phyloP scores from a whole-genome alignment of 805 yeast genomes.

The Suhomyces xylopsoci region DNA sequence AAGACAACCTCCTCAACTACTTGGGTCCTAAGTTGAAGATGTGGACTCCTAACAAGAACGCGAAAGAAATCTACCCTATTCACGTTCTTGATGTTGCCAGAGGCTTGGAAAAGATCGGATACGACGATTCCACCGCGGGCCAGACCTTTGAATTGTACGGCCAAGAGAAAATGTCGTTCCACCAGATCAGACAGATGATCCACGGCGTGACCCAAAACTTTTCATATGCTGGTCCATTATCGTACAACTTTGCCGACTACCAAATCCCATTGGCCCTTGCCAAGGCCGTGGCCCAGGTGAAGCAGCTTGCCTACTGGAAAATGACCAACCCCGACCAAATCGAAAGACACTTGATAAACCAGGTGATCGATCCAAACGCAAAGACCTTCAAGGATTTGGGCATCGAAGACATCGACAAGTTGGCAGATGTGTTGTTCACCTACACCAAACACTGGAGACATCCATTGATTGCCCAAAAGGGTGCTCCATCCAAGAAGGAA shows the following conservation, averaged over 20 bases:
- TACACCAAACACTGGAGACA: conserved; percentile 50
- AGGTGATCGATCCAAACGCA: conserved; percentile 57
- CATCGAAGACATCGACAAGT: conserved; percentile 39
- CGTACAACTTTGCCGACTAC: conserved; percentile 43
- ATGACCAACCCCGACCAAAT: conserved; percentile 68
- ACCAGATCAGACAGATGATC: conserved; percentile 68
- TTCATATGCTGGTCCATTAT: conserved; percentile 43
- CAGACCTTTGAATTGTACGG: conserved; percentile 74
- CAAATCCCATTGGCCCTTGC: conserved; percentile 44
- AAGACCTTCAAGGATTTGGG: conserved; percentile 70
- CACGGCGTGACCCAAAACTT: conserved; percentile 56
- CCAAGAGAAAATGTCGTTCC: conserved; percentile 57
- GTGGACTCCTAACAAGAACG: conserved; percentile 64
- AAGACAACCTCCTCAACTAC: conserved; percentile 65
- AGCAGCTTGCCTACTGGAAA: conserved; percentile 44
- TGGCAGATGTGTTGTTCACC: conserved; percentile 46
- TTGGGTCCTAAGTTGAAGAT: conserved; percentile 54
- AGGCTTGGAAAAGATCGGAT: conserved; percentile 75
- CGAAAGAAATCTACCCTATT: conserved; percentile 65
- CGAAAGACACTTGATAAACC: conserved; percentile 69
- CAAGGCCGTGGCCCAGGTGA: conserved; percentile 43
- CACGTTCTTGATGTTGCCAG: conserved; percentile 75
- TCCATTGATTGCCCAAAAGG: conserved; percentile 46
- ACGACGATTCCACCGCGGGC: conserved; percentile 77
- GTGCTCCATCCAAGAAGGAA: conserved; percentile 41